Base-by-base conservation (phyloP, 768 basidiomycete species). In the Suillus clintonianus region DNA sequence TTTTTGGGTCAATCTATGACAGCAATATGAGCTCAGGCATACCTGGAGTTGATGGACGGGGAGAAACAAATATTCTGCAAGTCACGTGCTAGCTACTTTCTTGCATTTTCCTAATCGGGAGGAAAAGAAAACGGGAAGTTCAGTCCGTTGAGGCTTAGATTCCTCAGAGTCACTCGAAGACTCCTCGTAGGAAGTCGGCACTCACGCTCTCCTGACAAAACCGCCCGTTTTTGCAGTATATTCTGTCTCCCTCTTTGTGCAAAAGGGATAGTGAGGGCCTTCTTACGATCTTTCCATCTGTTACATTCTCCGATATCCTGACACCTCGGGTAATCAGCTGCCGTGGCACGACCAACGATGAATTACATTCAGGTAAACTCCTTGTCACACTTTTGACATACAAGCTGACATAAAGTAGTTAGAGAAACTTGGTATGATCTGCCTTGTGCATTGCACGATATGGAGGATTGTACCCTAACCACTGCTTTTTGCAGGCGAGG, bases 391-490 rank as follows among this genome's bases (percentile, higher is more conserved):
- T 55, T 47, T 19, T n/a, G 4, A 27, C 17, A 41, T 41, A 5
- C 14, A 14, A 60, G 15, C 47, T 41, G 17, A 74, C 50, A 50
- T 30, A 2, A n/a, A 67, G 17, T 68, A 95, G 89, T 82, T 97
- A 58, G 95, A 97, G 81, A 97, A 97, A 80, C 81, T 97, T 68
- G 95, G 93, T 75, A 69, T 58, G 34, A n/a, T 34, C 32, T 53
- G 2, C 17, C 17, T 19, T 57, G 17, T 53, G 2, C 17, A 27
- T 19, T 57, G 17, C 17, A 42, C 56, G 14, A 30, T 57, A 30
- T 27, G 13, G 6, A 13, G 39, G 37, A 22, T 41, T 57, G 56
- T 57, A 17, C 8, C 5, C 42, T 51, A 56, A 61, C 62, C 36
- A 50, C 56, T 51, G 45, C n/a, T 43, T 43, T 59, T 13, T 45